Evolutionary conservation across 108 stramenopile genomes (phyloP).

Genomic region (Pseudonitzschia delicatissima): DNA sequence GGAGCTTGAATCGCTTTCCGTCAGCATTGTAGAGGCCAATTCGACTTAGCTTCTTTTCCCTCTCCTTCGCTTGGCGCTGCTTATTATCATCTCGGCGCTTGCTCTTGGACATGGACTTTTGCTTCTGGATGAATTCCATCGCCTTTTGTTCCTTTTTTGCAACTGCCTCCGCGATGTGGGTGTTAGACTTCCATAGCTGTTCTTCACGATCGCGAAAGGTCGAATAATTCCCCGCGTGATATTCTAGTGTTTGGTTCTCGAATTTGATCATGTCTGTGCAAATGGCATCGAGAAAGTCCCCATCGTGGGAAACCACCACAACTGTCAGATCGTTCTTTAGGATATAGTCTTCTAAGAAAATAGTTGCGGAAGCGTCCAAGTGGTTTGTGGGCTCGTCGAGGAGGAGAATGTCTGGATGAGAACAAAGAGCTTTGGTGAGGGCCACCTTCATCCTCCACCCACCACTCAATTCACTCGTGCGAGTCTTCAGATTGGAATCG

Average conservation of each 20-base stretch:
- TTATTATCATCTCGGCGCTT: constrained; percentile 59
- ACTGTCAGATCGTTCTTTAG: constrained; percentile 47
- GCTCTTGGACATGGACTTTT: constrained; percentile 61
- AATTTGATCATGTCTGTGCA: constrained; percentile 35
- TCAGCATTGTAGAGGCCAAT: constrained; percentile 59
- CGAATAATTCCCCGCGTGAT: constrained; percentile 72
- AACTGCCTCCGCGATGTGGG: constrained; percentile 47
- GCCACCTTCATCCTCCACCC: constrained; percentile 95
- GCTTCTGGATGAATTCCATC: constrained; percentile 63
- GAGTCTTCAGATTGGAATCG: constrained; percentile 57
- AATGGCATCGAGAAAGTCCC: constrained; percentile 83
- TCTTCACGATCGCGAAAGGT: constrained; percentile 21
- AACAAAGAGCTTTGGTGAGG: constrained; percentile 73
- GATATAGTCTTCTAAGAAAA: constrained; percentile 79
- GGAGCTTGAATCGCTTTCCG: constrained; percentile 39
- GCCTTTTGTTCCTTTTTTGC: constrained; percentile 56
- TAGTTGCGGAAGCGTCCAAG: constrained; percentile 81
- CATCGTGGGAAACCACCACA: constrained; percentile 90
- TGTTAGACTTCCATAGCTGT: constrained; percentile 45
- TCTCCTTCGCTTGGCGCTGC: constrained; percentile 65
- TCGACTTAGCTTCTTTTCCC: constrained; percentile 74
- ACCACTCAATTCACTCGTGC: constrained; percentile 71
- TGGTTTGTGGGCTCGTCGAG: constrained; percentile 92
- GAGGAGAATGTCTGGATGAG: constrained; percentile 67
- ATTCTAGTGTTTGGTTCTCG: constrained; percentile 48